Evolutionary conservation across 179 eudicot genomes (phyloP).

Genomic region (Silene noctiflora): DNA sequence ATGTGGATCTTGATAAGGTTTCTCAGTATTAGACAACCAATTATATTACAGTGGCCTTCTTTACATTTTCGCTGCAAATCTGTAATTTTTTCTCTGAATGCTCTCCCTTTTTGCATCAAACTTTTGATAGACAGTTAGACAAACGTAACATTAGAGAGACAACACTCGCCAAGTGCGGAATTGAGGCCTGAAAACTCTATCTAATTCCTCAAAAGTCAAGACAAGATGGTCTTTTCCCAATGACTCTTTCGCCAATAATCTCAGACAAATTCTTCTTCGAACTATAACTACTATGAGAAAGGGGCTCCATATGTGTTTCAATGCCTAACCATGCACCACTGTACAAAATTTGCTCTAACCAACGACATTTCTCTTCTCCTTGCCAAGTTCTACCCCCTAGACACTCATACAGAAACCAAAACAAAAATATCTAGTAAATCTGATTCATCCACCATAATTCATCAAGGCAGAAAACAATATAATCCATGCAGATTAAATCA

Average conservation of each 20-base stretch:
- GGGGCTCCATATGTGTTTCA: neutral
- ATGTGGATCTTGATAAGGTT: neutral
- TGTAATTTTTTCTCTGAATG: neutral
- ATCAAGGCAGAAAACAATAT: neutral
- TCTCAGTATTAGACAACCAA: neutral
- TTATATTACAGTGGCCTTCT: neutral
- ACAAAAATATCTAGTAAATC: constrained; percentile 4
- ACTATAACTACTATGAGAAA: neutral
- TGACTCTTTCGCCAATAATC: neutral
- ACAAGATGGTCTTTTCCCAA: neutral
- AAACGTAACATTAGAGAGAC: neutral
- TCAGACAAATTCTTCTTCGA: neutral
- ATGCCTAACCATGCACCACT: neutral
- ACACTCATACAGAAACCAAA: neutral
- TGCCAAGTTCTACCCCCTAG: neutral
- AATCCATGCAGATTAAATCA: constrained; percentile 19
- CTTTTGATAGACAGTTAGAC: neutral
- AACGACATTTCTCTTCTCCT: neutral
- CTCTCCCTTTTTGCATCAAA: neutral
- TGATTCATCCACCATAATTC: constrained; percentile 4
- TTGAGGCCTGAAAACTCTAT: neutral
- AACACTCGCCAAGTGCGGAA: neutral
- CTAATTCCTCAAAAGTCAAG: constrained; percentile 5
- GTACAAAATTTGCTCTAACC: neutral
- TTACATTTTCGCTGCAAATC: neutral